A percentile compares a stretch with the other conserved stretches of the same genome.
These are phyloP conservation scores for Xylariaceae sp. DNA, from an alignment of 2,329 filamentous ascomycete genomes.

Conservation along the genomic window DNA sequence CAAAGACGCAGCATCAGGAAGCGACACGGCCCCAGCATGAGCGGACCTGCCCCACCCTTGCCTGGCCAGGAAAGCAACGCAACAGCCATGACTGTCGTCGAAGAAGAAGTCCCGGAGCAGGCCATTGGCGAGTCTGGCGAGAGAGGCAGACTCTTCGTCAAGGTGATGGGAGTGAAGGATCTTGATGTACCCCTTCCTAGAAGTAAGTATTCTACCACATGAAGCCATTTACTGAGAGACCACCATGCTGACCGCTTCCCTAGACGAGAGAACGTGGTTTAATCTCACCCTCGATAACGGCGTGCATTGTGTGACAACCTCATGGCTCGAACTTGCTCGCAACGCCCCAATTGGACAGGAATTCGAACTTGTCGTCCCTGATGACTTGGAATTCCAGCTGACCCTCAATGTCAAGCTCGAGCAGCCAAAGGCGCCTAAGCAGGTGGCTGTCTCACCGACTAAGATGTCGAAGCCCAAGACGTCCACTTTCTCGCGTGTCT, in stretches of 20 bases:
- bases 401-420: slow-evolving; percentile 94
- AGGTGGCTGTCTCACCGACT: slow-evolving; percentile 51
- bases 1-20: slow-evolving; percentile 62
- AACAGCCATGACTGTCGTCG: slow-evolving; percentile 58
- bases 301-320: slow-evolving; percentile 93
- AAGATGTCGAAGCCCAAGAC: slow-evolving; percentile 69
- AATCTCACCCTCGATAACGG: slow-evolving; percentile 97
- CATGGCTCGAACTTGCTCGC: slow-evolving; percentile 87
- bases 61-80: slow-evolving; percentile 85
- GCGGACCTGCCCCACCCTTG: slow-evolving; percentile 72
- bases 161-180: slow-evolving; percentile 97
- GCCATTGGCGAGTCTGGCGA: slow-evolving; percentile 75
- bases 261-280: slow-evolving; percentile 89
- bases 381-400: slow-evolving; percentile 97
- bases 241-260: slow-evolving; percentile 16
- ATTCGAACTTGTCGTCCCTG: slow-evolving; percentile 94
- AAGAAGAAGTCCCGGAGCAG: slow-evolving; percentile 57
- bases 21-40: slow-evolving; percentile 41
- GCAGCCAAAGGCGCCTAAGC: slow-evolving; percentile 61
- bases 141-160: slow-evolving; percentile 88
- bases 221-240: background rate
- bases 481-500: slow-evolving; percentile 85
- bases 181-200: slow-evolving; percentile 85
- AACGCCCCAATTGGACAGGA: slow-evolving; percentile 95
- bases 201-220: slow-evolving; percentile 54